These are phyloP conservation scores for Amoebophrya sp. DNA, from an alignment of 169 alveolate genomes.

Conservation along the genomic window DNA sequence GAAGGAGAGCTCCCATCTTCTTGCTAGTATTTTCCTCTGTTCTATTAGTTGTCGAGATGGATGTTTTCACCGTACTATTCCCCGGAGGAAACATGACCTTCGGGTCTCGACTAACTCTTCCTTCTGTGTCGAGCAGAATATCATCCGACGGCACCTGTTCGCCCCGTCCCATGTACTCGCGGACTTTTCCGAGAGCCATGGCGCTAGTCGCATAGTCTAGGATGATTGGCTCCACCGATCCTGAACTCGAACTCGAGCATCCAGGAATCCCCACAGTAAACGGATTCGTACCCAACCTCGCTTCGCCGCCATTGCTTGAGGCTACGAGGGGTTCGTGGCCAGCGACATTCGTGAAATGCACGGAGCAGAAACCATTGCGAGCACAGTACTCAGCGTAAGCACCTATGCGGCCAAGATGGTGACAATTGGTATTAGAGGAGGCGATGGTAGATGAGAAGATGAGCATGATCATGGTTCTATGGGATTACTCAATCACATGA, in stretches of 20 bases:
- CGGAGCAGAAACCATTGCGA: neutral
- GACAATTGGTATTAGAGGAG: no score
- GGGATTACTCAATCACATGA: no score
- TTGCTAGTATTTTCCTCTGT: neutral
- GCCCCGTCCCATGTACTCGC: neutral
- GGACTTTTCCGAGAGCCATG: neutral
- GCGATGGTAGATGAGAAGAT: no score
- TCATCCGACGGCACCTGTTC: neutral
- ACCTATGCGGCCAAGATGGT: neutral
- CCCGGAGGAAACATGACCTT: constrained; percentile 8
- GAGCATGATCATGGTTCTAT: no score
- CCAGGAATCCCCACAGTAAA: neutral
- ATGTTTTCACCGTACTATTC: neutral
- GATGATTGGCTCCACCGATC: no score
- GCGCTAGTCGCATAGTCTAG: neutral
- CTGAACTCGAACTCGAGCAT: no score
- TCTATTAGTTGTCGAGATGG: neutral
- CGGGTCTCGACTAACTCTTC: neutral
- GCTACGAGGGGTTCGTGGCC: neutral
- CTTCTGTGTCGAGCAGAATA: neutral
- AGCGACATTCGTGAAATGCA: neutral
- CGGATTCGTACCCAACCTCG: neutral
- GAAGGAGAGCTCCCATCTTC: neutral
- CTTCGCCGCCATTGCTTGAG: neutral
- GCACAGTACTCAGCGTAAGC: neutral